Conservation (phyloP, 768 basidiomycete species). For the Exsudoporus frostii region DNA sequence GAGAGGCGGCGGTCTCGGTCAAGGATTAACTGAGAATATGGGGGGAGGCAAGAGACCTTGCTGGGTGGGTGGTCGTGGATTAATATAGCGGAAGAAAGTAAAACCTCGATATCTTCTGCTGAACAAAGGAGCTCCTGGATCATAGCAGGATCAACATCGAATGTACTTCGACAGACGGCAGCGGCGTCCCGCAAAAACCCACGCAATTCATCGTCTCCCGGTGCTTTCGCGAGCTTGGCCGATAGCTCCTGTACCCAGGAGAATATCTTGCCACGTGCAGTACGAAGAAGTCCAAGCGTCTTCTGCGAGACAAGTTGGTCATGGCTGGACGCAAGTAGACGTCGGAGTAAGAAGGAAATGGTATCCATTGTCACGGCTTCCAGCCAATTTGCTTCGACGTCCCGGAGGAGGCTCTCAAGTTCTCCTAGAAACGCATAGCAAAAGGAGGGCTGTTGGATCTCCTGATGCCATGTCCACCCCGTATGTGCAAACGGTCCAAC, state of each 20-base stretch:
- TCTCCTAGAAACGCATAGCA: constrained; percentile 35
- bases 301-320: constrained; percentile 9
- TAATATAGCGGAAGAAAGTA: constrained; percentile 25
- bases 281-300: constrained; percentile 30
- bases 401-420: constrained; percentile 32
- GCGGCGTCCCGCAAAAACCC: constrained; percentile 36
- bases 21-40: constrained; percentile 17
- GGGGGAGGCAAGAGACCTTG: constrained; percentile 1
- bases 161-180: constrained; percentile 35
- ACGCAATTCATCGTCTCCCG: constrained; percentile 15
- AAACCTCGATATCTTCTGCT: constrained; percentile 19
- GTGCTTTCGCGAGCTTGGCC: constrained; percentile 14
- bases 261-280: constrained; percentile 31
- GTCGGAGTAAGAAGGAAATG: constrained; percentile 33
- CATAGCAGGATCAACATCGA: constrained; percentile 22
- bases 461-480: constrained; percentile 38
- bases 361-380: constrained; percentile 32
- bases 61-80: constrained; percentile 26
- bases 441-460: constrained; percentile 34
- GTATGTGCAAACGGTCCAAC: constrained; percentile 30
- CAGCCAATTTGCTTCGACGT: constrained; percentile 42
- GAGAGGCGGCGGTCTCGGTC: constrained; percentile 33
- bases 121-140: constrained; percentile 12
- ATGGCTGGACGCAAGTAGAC: constrained; percentile 34
- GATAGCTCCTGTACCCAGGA: constrained; percentile 37